These are phyloP conservation scores for Hanseniaspora clermontiae DNA, from an alignment of 805 yeast genomes.

Conservation along the genomic window DNA sequence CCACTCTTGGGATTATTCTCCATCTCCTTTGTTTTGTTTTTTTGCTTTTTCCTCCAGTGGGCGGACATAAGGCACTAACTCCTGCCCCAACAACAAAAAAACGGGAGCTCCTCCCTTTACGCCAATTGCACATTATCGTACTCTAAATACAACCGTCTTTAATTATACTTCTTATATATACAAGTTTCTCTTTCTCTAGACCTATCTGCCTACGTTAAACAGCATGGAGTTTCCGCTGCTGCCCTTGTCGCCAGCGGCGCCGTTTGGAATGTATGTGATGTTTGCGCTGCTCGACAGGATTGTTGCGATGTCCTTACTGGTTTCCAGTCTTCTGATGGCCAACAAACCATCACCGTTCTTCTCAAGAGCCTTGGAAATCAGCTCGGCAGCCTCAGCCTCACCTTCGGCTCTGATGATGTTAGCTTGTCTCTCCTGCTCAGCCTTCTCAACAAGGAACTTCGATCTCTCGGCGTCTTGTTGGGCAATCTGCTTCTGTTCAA, in stretches of 20 bases:
- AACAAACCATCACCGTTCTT: conserved; percentile 94
- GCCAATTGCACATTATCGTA: too few relatives aligned
- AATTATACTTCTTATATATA: background rate
- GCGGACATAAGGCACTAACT: too few relatives aligned
- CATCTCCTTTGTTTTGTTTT: too few relatives aligned
- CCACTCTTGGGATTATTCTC: too few relatives aligned
- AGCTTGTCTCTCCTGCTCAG: conserved; percentile 95
- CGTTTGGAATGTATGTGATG: conserved; percentile 74
- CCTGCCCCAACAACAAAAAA: too few relatives aligned
- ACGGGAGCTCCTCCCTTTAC: too few relatives aligned
- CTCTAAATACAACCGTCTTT: too few relatives aligned
- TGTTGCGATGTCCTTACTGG: conserved; percentile 86
- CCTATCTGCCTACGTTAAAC: conserved; percentile 55
- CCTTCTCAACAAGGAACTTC: conserved; percentile 80
- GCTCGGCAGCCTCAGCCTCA: conserved; percentile 97
- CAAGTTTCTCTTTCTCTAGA: background rate
- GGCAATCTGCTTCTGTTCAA: conserved; percentile 96
- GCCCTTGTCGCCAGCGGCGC: conserved; percentile 26
- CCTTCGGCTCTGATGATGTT: conserved; percentile 95
- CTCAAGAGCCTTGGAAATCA: conserved; percentile 78
- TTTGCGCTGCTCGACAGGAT: conserved; percentile 75
- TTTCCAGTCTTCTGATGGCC: conserved; percentile 88
- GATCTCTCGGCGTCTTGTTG: conserved; percentile 99
- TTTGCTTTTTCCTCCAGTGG: too few relatives aligned
- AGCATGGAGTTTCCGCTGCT: conserved; percentile 42